A percentile compares a stretch with the other conserved stretches of the same genome.
phyloP scores from a whole-genome alignment of 805 yeast species.

The Saturnispora ahearnii region DNA sequence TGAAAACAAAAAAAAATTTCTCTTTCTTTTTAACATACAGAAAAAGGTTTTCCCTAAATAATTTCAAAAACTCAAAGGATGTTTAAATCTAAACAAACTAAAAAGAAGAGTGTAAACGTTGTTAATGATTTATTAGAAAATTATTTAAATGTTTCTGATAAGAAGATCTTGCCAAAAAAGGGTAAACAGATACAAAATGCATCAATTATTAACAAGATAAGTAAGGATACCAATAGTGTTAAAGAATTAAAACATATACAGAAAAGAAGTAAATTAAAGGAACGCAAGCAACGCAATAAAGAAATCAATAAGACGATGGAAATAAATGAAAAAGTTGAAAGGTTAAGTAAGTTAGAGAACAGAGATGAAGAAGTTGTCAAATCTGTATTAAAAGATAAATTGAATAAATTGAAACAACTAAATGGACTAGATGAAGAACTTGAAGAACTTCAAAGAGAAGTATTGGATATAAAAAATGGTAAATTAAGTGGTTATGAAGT shows the following conservation, averaged over 20 bases:
- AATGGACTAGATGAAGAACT: conserved; percentile 33
- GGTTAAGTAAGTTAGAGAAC: conserved; percentile 17
- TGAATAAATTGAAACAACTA: conserved; percentile 25
- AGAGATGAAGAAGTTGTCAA: conserved; percentile 22
- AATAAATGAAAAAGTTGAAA: conserved; percentile 15
- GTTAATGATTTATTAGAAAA: conserved; percentile 22
- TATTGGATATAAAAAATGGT: conserved; percentile 34
- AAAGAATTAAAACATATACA: conserved; percentile 12
- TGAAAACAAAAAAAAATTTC: neutral
- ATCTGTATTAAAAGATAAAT: conserved; percentile 13
- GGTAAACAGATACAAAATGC: conserved; percentile 13
- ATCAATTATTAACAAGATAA: conserved; percentile 19
- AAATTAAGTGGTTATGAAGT: conserved; percentile 11
- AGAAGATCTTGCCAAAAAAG: conserved; percentile 2
- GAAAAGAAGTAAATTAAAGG: conserved; percentile 15
- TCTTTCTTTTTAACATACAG: neutral
- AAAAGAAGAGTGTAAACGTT: conserved; percentile 15
- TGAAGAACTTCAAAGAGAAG: conserved; percentile 32
- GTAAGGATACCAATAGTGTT: conserved; percentile 13
- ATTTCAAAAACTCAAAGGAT: neutral
- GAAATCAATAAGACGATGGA: conserved; percentile 12
- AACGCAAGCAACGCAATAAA: conserved; percentile 14
- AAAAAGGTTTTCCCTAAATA: neutral
- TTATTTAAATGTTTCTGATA: conserved; percentile 17
- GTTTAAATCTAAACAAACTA: conserved; percentile 17